These are phyloP conservation scores for Bodo saltans DNA, from an alignment of 78 protist genomes.

Conservation along the genomic window DNA sequence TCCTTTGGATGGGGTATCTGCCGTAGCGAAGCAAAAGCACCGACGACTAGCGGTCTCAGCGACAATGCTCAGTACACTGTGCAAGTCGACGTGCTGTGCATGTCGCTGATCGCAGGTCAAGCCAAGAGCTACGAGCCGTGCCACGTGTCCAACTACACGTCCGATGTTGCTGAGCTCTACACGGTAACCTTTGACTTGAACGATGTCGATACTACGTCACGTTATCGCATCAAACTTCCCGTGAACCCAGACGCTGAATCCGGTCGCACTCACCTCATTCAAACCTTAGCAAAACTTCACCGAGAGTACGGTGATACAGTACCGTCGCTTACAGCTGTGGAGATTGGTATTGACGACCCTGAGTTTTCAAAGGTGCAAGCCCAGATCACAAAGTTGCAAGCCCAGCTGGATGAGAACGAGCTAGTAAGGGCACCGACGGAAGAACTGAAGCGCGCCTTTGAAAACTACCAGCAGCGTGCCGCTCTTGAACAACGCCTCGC, in stretches of 20 bases:
- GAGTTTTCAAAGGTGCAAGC: neutral
- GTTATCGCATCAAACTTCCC: neutral
- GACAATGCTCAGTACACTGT: neutral
- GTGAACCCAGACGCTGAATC: neutral
- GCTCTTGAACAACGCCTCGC: neutral
- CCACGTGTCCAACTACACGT: neutral
- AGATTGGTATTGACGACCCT: slow-evolving; percentile 64
- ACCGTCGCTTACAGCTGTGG: slow-evolving; percentile 84
- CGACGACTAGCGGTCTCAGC: too few relatives aligned
- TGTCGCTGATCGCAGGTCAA: neutral
- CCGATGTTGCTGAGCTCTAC: neutral
- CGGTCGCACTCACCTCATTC: too few relatives aligned
- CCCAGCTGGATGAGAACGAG: neutral
- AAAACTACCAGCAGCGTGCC: neutral
- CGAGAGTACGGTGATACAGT: slow-evolving; percentile 29
- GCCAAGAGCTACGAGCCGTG: neutral
- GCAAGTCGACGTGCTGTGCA: neutral
- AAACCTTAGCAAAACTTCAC: neutral
- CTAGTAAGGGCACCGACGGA: neutral
- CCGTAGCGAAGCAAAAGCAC: neutral
- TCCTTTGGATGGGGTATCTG: neutral
- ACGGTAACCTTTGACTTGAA: neutral
- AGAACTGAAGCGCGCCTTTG: neutral
- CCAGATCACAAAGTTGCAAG: neutral
- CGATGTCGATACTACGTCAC: neutral